These are phyloP conservation scores for Fusarium siculi DNA, from an alignment of 2,329 filamentous ascomycete species.

Conservation along the genomic window DNA sequence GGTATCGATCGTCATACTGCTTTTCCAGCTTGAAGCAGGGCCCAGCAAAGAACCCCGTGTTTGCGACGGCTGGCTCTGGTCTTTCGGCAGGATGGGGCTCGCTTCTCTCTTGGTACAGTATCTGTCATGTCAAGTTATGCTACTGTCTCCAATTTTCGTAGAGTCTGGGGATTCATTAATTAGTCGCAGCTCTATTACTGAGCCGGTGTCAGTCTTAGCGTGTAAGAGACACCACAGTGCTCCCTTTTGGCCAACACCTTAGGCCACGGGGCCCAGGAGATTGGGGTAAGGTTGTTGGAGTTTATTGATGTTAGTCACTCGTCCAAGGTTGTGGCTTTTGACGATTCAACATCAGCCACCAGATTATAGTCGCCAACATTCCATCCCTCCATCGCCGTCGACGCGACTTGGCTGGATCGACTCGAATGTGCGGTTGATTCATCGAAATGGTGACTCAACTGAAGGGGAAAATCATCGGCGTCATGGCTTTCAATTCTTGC, in stretches of 20 bases:
- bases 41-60: conserved; percentile 34
- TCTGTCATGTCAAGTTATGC: conserved; percentile 25
- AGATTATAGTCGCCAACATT: conserved; percentile 33
- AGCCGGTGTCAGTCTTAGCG: conserved; percentile 32
- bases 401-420: background rate
- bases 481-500: conserved; percentile 26
- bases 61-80: conserved; percentile 40
- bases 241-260: conserved; percentile 31
- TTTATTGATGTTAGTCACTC: conserved; percentile 20
- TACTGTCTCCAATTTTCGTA: conserved; percentile 18
- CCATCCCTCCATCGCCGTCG: conserved; percentile 18
- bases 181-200: conserved; percentile 22
- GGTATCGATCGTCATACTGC: conserved; percentile 36
- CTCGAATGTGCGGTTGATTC: conserved; percentile 12
- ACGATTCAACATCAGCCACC: conserved; percentile 30
- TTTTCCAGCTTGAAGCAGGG: conserved; percentile 25
- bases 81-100: conserved; percentile 11
- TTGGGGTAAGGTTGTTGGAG: conserved; percentile 38
- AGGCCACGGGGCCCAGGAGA: conserved; percentile 38
- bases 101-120: background rate
- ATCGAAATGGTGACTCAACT: conserved; percentile 23
- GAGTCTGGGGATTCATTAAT: conserved; percentile 38
- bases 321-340: conserved; percentile 1
- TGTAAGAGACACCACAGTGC: conserved; percentile 3
- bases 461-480: conserved; percentile 18